These are phyloP conservation scores for Yamadazyma spencermartinsiae DNA, from an alignment of 1,139 yeast genomes.

Conservation along the genomic window DNA sequence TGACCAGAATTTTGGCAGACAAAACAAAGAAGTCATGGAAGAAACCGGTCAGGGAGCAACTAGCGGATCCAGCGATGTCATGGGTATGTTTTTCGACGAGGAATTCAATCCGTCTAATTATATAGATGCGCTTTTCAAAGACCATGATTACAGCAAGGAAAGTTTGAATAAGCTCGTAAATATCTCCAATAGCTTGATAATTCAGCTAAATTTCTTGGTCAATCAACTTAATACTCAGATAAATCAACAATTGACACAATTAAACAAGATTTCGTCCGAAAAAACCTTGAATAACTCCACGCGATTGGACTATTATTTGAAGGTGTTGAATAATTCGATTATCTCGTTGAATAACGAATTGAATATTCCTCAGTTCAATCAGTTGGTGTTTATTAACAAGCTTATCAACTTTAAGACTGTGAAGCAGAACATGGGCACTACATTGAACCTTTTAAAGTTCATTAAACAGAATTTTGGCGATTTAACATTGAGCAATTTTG, in stretches of 20 bases:
- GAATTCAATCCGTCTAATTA: slow-evolving; percentile 39
- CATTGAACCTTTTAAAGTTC: slow-evolving; percentile 45
- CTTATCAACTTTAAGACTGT: slow-evolving; percentile 45
- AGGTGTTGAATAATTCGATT: slow-evolving; percentile 58
- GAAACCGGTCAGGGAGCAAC: neutral
- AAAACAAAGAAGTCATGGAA: too few relatives aligned
- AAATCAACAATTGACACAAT: slow-evolving; percentile 16
- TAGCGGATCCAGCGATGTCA: slow-evolving; percentile 10
- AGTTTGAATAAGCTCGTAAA: slow-evolving; percentile 28
- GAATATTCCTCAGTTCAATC: slow-evolving; percentile 32
- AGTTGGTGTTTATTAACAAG: slow-evolving; percentile 35
- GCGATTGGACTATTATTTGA: slow-evolving; percentile 63
- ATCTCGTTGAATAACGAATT: slow-evolving; percentile 48
- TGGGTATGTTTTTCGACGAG: slow-evolving; percentile 43
- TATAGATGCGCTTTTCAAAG: slow-evolving; percentile 38
- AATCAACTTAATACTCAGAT: slow-evolving; percentile 50
- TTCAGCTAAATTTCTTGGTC: slow-evolving; percentile 63
- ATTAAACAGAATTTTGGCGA: slow-evolving; percentile 20
- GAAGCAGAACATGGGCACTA: slow-evolving; percentile 45
- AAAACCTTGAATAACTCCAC: slow-evolving; percentile 25
- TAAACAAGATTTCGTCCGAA: slow-evolving; percentile 10
- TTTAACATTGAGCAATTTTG: slow-evolving; percentile 18
- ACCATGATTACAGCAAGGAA: slow-evolving; percentile 25
- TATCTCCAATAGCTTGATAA: slow-evolving; percentile 41
- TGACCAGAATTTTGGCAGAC: too few relatives aligned